phyloP scores from a whole-genome alignment of 441 rosid genomes.

The Populus trichocarpa region DNA sequence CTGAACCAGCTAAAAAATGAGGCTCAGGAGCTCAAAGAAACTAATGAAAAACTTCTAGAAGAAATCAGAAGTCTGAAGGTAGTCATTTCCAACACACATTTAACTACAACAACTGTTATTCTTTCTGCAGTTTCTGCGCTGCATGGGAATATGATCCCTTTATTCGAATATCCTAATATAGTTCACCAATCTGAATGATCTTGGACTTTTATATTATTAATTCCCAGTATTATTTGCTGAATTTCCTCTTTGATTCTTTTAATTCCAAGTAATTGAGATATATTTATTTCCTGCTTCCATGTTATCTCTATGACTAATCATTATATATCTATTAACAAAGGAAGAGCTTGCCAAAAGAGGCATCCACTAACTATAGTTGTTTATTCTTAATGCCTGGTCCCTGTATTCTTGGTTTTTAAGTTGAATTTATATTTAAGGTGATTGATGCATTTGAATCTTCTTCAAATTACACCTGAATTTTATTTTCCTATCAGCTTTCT shows the following conservation, averaged over 20 bases:
- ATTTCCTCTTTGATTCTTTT: not conserved
- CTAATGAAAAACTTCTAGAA: constrained; percentile 66
- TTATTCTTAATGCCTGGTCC: not conserved
- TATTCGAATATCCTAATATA: not conserved
- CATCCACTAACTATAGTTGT: not conserved
- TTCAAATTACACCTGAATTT: not conserved
- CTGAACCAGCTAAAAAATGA: constrained; percentile 70
- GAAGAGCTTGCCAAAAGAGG: not conserved
- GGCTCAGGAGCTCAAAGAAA: constrained; percentile 73
- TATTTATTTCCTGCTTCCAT: not conserved
- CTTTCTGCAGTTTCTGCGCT: not conserved
- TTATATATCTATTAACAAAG: no score
- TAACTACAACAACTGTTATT: not conserved
- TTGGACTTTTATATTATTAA: not conserved
- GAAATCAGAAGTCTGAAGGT: constrained; percentile 87
- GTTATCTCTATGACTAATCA: not conserved
- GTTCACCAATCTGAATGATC: not conserved
- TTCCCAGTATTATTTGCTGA: not conserved
- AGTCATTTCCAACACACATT: constrained; percentile 3
- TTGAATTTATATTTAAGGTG: not conserved
- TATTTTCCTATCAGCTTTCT: not conserved
- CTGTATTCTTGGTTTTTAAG: not conserved
- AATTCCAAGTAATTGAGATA: not conserved
- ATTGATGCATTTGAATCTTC: not conserved
- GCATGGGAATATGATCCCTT: not conserved